These are phyloP conservation scores for Plicaturopsis crispa DNA, from an alignment of 768 basidiomycete genomes.

Conservation along the genomic window DNA sequence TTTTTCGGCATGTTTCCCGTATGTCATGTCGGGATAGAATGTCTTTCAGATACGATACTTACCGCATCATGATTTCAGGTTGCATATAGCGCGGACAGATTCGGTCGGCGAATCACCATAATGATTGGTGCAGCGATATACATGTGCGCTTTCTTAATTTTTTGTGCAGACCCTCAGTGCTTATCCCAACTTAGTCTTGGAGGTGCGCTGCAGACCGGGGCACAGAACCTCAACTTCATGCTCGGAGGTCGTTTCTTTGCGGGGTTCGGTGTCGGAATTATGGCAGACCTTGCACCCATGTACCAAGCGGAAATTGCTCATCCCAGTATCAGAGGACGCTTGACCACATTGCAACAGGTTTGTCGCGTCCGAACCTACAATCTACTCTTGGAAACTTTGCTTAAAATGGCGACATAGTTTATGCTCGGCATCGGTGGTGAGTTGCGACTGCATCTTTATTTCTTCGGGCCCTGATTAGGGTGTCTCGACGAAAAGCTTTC, in stretches of 20 bases:
- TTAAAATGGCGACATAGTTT: slow-evolving; percentile 25
- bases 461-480: too few relatives aligned
- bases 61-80: too few relatives aligned
- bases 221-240: slow-evolving; percentile 39
- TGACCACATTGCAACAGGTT: slow-evolving; percentile 45
- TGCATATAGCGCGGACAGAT: slow-evolving; percentile 29
- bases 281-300: slow-evolving; percentile 41
- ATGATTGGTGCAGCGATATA: slow-evolving; percentile 32
- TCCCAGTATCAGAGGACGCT: slow-evolving; percentile 45
- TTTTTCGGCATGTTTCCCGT: slow-evolving; percentile 38
- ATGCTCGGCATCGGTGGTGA: slow-evolving; percentile 42
- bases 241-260: slow-evolving; percentile 44
- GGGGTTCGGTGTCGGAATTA: slow-evolving; percentile 26
- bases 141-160: slow-evolving; percentile 18
- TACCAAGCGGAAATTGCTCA: slow-evolving; percentile 57
- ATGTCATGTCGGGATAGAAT: too few relatives aligned
- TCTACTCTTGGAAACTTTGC: background rate
- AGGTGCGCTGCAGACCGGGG: slow-evolving; percentile 38
- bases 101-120: slow-evolving; percentile 32
- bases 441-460: too few relatives aligned
- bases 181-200: slow-evolving; percentile 24
- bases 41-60: too few relatives aligned
- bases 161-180: background rate
- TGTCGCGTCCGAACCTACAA: background rate
- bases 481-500: slow-evolving; percentile 25